Conservation (phyloP, 208 protist species). For the Porcisia hertigi region DNA sequence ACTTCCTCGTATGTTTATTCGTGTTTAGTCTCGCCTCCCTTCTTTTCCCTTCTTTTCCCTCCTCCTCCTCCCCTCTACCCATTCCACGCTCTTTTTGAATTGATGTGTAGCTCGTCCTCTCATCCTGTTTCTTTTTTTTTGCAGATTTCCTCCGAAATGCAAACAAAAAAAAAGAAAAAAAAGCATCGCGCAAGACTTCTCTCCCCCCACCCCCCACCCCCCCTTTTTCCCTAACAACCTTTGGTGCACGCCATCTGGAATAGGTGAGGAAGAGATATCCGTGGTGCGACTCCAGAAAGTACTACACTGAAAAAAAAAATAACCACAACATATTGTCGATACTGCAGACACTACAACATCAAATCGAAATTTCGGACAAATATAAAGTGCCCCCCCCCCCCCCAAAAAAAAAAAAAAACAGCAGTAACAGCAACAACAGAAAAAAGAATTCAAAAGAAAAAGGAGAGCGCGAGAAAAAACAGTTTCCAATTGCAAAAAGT, state of each 20-base stretch:
- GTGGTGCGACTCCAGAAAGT: background rate
- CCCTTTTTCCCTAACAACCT: background rate
- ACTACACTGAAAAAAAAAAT: background rate
- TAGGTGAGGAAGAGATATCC: background rate
- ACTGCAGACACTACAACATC: background rate
- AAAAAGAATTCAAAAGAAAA: background rate
- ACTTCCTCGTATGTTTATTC: slow-evolving; percentile 15
- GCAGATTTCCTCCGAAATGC: too few species aligned
- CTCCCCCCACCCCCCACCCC: background rate
- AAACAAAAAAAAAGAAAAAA: background rate
- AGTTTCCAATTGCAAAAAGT: background rate
- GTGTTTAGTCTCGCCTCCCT: background rate
- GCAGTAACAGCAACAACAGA: too few species aligned
- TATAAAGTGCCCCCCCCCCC: too few species aligned
- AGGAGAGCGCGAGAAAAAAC: background rate
- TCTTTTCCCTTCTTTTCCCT: background rate
- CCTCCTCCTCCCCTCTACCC: background rate
- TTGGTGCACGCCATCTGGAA: background rate
- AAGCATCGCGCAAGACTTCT: too few species aligned
- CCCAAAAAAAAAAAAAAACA: too few species aligned
- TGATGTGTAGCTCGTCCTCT: background rate
- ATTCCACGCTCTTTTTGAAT: background rate
- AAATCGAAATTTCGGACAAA: too few species aligned
- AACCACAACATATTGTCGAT: background rate
- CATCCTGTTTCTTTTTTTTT: background rate